Conservation (phyloP, 2,329 filamentous ascomycete genomes). For the Magnaporthiopsis incrustans region DNA sequence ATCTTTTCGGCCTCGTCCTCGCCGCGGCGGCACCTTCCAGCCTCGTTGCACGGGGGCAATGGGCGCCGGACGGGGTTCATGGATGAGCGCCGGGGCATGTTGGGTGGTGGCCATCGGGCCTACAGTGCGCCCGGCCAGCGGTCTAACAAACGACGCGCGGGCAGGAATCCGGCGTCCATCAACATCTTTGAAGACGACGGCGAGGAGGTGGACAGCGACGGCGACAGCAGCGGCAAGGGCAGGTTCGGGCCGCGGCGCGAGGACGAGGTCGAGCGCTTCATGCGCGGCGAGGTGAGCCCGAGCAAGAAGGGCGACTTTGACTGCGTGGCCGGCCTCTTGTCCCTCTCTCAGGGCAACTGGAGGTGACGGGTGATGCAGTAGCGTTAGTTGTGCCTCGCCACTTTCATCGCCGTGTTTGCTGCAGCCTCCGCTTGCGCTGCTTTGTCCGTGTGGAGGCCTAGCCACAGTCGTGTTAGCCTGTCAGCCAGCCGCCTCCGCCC, state of each 20-base stretch:
- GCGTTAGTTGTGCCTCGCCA: neutral
- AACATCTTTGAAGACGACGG: slow-evolving; percentile 46
- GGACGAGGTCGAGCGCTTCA: slow-evolving; percentile 65
- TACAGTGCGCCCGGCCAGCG: slow-evolving; percentile 1
- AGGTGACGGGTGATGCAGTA: slow-evolving; percentile 34
- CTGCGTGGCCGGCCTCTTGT: slow-evolving; percentile 81
- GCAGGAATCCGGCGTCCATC: slow-evolving; percentile 23
- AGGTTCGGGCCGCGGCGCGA: slow-evolving; percentile 23
- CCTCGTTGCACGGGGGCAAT: slow-evolving; percentile 14
- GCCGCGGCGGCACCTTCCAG: slow-evolving; percentile 17
- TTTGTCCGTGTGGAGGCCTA: too few relatives aligned
- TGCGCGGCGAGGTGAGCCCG: slow-evolving; percentile 57
- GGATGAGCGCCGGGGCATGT: slow-evolving; percentile 16
- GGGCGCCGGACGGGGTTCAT: slow-evolving; percentile 19
- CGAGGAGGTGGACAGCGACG: slow-evolving; percentile 7
- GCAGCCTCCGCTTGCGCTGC: too few relatives aligned
- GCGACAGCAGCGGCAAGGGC: slow-evolving; percentile 8
- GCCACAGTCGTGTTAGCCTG: too few relatives aligned
- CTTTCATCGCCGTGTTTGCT: neutral
- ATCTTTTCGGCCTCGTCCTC: slow-evolving; percentile 15
- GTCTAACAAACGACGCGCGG: slow-evolving; percentile 1
- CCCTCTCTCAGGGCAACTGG: slow-evolving; percentile 90
- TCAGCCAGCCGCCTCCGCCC: too few relatives aligned
- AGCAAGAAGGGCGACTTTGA: slow-evolving; percentile 77
- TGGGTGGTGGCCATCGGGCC: neutral